phyloP scores from a whole-genome alignment of 768 basidiomycete genomes.

The Panaeolus cyanescens region DNA sequence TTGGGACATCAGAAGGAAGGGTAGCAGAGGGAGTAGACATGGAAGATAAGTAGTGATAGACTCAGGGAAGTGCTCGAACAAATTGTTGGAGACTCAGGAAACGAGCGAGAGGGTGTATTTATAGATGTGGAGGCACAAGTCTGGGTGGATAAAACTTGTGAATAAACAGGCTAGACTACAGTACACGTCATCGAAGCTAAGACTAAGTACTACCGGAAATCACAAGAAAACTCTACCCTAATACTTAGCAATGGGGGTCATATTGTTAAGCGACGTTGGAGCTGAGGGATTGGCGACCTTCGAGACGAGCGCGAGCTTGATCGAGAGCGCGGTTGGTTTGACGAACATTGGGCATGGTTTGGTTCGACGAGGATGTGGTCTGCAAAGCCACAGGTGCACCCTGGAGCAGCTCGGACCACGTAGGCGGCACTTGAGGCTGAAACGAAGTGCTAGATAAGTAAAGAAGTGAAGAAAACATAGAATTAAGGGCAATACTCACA shows the following conservation, averaged over 20 bases:
- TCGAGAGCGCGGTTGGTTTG: neutral
- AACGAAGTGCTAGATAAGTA: neutral
- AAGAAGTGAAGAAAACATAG: neutral
- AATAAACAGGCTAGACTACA: neutral
- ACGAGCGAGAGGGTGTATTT: no score
- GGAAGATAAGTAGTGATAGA: neutral
- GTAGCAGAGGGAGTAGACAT: neutral
- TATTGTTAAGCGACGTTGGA: neutral
- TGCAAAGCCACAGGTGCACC: neutral
- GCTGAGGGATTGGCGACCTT: neutral
- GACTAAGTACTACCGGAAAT: no score
- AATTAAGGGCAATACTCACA: neutral
- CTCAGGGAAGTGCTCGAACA: neutral
- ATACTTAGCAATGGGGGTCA: no score
- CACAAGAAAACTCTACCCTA: neutral
- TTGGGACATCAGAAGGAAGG: neutral
- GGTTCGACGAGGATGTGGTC: neutral
- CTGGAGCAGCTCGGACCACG: neutral
- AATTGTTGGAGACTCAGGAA: neutral
- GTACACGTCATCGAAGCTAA: no score
- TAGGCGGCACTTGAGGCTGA: neutral
- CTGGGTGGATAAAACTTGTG: neutral
- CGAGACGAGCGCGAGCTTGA: neutral
- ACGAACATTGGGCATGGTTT: neutral
- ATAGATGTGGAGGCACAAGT: no score